phyloP scores from a whole-genome alignment of 345 rosid species.

The Eucalyptus brandiana region DNA sequence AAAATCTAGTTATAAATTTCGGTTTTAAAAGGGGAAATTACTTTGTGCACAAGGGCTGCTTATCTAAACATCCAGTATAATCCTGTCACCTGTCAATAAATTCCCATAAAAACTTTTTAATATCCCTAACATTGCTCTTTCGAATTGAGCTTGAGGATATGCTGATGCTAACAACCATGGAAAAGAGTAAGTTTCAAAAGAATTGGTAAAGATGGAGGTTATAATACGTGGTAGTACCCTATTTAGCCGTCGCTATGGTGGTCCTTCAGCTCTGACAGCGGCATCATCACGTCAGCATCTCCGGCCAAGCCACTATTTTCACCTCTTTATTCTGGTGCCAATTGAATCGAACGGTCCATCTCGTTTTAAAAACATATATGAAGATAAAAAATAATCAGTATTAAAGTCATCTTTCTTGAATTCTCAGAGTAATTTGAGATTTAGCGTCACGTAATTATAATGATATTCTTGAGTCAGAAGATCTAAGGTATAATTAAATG shows the following conservation, averaged over 20 bases:
- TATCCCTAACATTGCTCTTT: too few species aligned
- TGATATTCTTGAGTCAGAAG: background rate
- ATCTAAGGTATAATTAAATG: background rate
- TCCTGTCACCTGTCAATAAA: too few species aligned
- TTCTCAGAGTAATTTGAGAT: background rate
- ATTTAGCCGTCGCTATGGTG: background rate
- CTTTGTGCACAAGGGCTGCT: too few species aligned
- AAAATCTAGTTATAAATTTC: too few species aligned
- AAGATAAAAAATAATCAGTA: background rate
- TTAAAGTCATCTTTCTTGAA: background rate
- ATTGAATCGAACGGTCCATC: background rate
- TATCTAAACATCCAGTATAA: too few species aligned
- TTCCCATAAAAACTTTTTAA: too few species aligned
- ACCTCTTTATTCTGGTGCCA: background rate
- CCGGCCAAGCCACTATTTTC: background rate
- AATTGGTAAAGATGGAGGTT: background rate
- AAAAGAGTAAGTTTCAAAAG: accelerated
- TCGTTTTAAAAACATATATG: background rate
- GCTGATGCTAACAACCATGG: too few species aligned
- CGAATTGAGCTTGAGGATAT: too few species aligned
- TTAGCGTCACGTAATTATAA: background rate
- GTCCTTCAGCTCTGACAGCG: background rate
- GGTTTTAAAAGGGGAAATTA: too few species aligned
- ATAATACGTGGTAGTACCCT: background rate
- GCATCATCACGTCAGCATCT: background rate